phyloP scores from a whole-genome alignment of 2,329 filamentous ascomycete species.

The Pestalotiopsis fici region DNA sequence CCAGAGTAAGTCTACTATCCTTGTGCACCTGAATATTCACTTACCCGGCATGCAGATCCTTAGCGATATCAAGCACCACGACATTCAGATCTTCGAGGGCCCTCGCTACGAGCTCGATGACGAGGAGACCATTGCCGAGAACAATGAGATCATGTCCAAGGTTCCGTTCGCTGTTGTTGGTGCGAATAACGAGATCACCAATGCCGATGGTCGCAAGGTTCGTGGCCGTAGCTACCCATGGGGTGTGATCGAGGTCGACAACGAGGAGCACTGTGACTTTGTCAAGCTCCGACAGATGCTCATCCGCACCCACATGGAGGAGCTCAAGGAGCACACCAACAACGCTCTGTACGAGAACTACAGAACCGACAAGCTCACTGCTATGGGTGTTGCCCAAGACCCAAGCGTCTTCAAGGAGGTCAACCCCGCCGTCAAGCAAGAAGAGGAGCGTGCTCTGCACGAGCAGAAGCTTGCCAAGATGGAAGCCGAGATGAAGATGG shows the following conservation, averaged over 20 bases:
- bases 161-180: conserved; percentile 98
- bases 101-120: conserved; percentile 98
- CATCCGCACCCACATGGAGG: conserved; percentile 99
- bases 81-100: conserved; percentile 98
- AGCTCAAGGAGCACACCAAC: conserved; percentile 99
- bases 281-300: conserved; percentile 99
- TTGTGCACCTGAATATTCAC: too few relatives aligned
- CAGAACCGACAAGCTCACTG: conserved; percentile 97
- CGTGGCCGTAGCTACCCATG: conserved; percentile 96
- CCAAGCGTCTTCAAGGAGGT: conserved; percentile 99
- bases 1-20: conserved; percentile 70
- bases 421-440: conserved; percentile 99
- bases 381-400: conserved; percentile 98
- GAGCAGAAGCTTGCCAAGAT: conserved; percentile 99
- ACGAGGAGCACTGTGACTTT: conserved; percentile 99
- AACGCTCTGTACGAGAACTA: conserved; percentile 99
- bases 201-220: conserved; percentile 89
- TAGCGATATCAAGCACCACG: conserved; percentile 93
- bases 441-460: conserved; percentile 96
- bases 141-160: conserved; percentile 99
- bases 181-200: conserved; percentile 91
- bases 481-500: conserved; percentile 99
- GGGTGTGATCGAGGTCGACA: conserved; percentile 99
- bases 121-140: conserved; percentile 99
- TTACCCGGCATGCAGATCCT: conserved; percentile 68